Evolutionary conservation across 1,284 basidiomycete species (phyloP), one percentile per base, ranked within the genome.

Genomic region (Ganoderma sinense): DNA sequence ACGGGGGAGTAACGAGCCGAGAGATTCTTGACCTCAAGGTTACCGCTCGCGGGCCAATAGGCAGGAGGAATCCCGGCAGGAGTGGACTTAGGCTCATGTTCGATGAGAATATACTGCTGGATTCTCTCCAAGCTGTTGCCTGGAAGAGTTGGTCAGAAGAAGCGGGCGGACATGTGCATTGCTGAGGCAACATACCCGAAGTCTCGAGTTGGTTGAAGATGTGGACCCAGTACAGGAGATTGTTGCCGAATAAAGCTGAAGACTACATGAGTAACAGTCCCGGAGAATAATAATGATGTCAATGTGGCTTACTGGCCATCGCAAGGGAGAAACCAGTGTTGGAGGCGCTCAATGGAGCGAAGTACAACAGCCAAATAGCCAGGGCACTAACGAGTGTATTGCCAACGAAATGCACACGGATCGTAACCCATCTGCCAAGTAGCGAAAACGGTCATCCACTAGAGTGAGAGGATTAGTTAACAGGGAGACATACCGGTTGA

Each of bases 41-140:
- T 84, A 10, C 94, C 94, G 45, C 89, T 91, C 0, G 91, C 85
- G 0, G 94, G 94, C 93, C 94, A 95, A 69, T 92, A 89, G 0
- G 93, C 93, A 2, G 94, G 92, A 31, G 93, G 93, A 2, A 77
- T 61, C 20, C 89, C 89, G 10, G 79, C 75, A 23, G 80, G 75
- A 0, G 84, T 84, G 0, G 86, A 76, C 62, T 84, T 81, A 2
- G 87, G 86, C 75, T 94, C 93, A 76, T 93, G 91, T 64, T 93
- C 92, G 65, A 94, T 91, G 16, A 64, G 14, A 1, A 93, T 80
- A 76, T 94, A 94, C 40, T 86, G 87, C 75, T 91, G 87, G 63
- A 94, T 72, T 26, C 76, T 72, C 51, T 77, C 76, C 45, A 77
- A 60, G 60, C 76, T 76, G 16, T 63, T 56, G 51, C 62, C 51